Evolutionary conservation across 2,329 filamentous ascomycete genomes (phyloP), one percentile per base, ranked within the genome.

Genomic region (Didymella pinodella): DNA sequence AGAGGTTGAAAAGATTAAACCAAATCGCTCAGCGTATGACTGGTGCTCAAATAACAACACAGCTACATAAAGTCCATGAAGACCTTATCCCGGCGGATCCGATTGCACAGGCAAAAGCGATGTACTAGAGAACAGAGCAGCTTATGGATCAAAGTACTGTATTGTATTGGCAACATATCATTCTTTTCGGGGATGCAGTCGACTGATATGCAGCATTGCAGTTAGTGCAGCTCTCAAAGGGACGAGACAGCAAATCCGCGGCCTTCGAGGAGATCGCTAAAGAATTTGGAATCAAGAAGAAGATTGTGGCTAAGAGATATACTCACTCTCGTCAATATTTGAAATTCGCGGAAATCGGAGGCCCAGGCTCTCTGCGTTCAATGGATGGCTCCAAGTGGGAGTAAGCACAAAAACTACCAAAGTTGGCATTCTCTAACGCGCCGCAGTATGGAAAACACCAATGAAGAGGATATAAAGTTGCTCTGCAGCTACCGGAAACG

Each of bases 61-160:
- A 14, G 28, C 16, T 28, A 16, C 14, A 11, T 44, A 11, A 44
- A 28, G 41, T 28, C 41, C 28, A 44, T 28, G 8, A 44, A 44
- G 11, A 25, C 41, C 28, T 14, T 44, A 44, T 25, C 28, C n/a
- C 25, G 16, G 28, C 41, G 25, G 41, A 44, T 44, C 41, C 12
- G 25, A 44, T 44, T 44, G 22, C 25, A 44, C 41, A 44, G 16
- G 41, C 41, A 44, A 20, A 44, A 25, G 41, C 41, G 25, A 44
- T 44, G n/a, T 44, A 44, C 41, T 8, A 28, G 22, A 25, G 28
- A 25, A 44, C 28, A 44, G 11, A 28, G 26, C 16, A 44, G 41
- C 41, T 14, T 25, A 26, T 14, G 28, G n/a, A 44, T 44, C 25
- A 44, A 44, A 25, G 22, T 44, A 10, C 22, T 44, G 12, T 26